Conservation (phyloP, 345 rosid species). For the Ricinus communis region DNA sequence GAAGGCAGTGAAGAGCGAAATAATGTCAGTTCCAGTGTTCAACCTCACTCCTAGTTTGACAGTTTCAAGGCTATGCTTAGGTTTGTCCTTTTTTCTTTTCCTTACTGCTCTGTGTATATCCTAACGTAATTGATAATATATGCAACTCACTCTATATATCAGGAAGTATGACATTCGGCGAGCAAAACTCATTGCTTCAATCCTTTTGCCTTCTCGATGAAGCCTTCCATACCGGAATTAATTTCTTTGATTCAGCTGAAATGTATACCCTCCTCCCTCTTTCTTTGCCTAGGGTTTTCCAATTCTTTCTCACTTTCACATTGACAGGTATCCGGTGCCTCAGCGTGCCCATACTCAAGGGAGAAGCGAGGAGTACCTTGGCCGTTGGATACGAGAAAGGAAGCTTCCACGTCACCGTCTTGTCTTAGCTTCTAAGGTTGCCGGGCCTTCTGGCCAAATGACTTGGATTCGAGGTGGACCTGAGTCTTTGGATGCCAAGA, state of each 20-base stretch:
- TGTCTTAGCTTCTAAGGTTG: constrained; percentile 47
- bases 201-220: constrained; percentile 60
- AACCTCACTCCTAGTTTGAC: constrained; percentile 44
- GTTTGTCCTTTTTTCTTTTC: constrained; percentile 18
- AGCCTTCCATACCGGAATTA: constrained; percentile 54
- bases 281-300: too few species aligned
- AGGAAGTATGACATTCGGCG: constrained; percentile 74
- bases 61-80: constrained; percentile 61
- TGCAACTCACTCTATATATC: background rate
- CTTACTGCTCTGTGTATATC: too few species aligned
- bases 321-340: constrained; percentile 64
- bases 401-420: constrained; percentile 50
- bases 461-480: constrained; percentile 66
- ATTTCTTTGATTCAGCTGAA: constrained; percentile 72
- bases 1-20: background rate
- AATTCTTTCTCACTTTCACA: background rate
- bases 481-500: constrained; percentile 46
- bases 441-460: constrained; percentile 68
- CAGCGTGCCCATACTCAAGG: constrained; percentile 63
- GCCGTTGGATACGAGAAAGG: constrained; percentile 54
- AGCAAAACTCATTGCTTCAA: constrained; percentile 47
- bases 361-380: constrained; percentile 62
- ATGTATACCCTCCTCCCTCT: constrained; percentile 28
- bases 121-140: background rate
- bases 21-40: constrained; percentile 48